Evolutionary conservation across 495 filamentous ascomycete species (phyloP), one percentile per base, ranked within the genome.

Genomic region (Talaromyces trachyspermus): DNA sequence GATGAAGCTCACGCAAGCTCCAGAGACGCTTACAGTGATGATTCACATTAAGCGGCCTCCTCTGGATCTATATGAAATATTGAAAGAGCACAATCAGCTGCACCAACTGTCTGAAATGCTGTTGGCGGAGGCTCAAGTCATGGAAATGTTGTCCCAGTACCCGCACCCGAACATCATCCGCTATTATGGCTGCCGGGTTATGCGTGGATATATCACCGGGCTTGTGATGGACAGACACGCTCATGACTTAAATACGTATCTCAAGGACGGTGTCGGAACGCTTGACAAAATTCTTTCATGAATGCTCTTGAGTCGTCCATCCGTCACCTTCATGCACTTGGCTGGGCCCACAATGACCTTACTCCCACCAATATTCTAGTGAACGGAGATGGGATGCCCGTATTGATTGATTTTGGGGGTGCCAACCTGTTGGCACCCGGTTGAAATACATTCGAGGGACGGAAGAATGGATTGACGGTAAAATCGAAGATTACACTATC

Each of bases 261-360:
- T 35, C 36, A 46, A 32, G 60, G 14, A 32, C 29, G 29, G 29
- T 10, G 10, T 10, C 3, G 14, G 14, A n/a, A 10, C 3, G 14
- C 1, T 51, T 11, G 43, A 51, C 8, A 61, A 52, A 39, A 26
- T 11, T 15, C 40, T 7, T 64, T 67, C 46, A 56, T 66, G 26
- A 39, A 49, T n/a, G 62, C 50, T 1, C 56, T 70, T 1, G 48
- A 58, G 37, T 61, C 57, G 24, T 59, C 57, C 15, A 49, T 69
- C 10, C 12, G 49, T 14, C 56, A 66, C 42, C 43, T 71, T 11
- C 68, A 70, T 45, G 24, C 42, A 2, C 54, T 62, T 15, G 65
- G 66, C 11, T 55, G 55, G 47, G 70, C 62, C 10, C 68, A 74
- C 50, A 69, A 70, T 46, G 62, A 68, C 41, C 35, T 73, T 25